phyloP scores from a whole-genome alignment of 2,329 filamentous ascomycete genomes.

The Pseudocercospora fijiensis region DNA sequence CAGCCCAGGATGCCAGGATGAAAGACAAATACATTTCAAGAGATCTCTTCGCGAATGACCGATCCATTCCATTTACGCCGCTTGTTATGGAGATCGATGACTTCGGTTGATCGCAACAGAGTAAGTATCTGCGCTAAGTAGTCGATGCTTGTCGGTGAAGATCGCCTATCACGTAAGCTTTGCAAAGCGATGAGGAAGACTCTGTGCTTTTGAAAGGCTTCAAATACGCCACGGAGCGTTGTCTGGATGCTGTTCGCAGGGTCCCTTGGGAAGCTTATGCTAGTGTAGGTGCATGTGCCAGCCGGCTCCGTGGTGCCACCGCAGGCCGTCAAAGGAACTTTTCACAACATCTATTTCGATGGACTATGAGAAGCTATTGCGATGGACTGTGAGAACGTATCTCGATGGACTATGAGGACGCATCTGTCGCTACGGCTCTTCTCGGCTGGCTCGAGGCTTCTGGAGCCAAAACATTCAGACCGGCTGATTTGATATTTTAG shows the following conservation, averaged over 20 bases:
- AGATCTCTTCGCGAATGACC: background rate
- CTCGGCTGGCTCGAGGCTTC: background rate
- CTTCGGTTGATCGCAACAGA: background rate
- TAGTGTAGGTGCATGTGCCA: background rate
- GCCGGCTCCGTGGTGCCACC: background rate
- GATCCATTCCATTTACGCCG: background rate
- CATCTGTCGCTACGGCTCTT: background rate
- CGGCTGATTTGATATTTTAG: background rate
- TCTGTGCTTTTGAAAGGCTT: background rate
- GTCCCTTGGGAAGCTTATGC: background rate
- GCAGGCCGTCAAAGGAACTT: background rate
- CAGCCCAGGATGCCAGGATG: background rate
- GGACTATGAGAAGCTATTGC: background rate
- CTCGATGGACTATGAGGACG: background rate
- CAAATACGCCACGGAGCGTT: background rate
- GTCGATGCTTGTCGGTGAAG: background rate
- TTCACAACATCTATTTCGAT: background rate
- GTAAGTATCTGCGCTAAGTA: background rate
- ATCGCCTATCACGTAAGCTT: background rate
- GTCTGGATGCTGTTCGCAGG: background rate
- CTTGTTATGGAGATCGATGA: background rate
- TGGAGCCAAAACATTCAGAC: background rate
- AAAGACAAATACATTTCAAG: background rate
- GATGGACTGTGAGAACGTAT: background rate
- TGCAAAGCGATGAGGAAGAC: background rate